A percentile compares a stretch with the other conserved stretches of the same genome.
Evolutionary conservation across 129 eudicot genomes (phyloP).

Genomic region (Escallonia rubra): DNA sequence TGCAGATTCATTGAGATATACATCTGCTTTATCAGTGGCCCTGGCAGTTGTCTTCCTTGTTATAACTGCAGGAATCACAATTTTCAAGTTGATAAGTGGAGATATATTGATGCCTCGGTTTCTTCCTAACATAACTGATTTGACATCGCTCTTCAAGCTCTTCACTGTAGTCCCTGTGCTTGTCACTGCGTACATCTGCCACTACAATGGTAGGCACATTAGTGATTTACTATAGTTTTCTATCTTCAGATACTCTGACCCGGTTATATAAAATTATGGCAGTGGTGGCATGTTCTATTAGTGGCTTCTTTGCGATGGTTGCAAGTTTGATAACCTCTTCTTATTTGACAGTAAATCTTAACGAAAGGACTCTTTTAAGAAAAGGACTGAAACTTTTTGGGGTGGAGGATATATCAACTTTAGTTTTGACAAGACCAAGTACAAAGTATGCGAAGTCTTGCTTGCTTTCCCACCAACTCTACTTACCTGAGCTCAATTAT

Average conservation of each 20-base stretch:
- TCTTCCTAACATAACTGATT: constrained; percentile 52
- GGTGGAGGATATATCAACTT: too few relatives aligned
- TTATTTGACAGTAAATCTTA: too few relatives aligned
- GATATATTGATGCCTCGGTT: constrained; percentile 63
- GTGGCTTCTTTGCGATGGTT: too few relatives aligned
- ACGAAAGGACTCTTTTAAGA: too few relatives aligned
- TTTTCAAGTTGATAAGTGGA: constrained; percentile 60
- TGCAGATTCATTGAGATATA: constrained; percentile 93
- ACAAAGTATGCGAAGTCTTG: too few relatives aligned
- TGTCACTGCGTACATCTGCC: constrained; percentile 89
- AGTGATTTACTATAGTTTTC: background rate
- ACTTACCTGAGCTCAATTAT: too few relatives aligned
- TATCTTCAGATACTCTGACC: background rate
- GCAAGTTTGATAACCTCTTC: too few relatives aligned
- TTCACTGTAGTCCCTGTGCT: constrained; percentile 94
- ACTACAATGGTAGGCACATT: constrained; percentile 61
- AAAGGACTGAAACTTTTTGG: too few relatives aligned
- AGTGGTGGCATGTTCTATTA: background rate
- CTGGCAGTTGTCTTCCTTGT: constrained; percentile 86
- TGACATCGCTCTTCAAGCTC: constrained; percentile 64
- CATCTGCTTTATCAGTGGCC: constrained; percentile 91
- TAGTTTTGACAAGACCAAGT: too few relatives aligned
- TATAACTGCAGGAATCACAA: constrained; percentile 74
- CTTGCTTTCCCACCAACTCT: too few relatives aligned
- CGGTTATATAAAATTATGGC: background rate